A percentile compares a stretch with the other conserved stretches of the same genome.
Conservation (phyloP, 768 basidiomycete species). For the Punctularia strigosozonata region DNA sequence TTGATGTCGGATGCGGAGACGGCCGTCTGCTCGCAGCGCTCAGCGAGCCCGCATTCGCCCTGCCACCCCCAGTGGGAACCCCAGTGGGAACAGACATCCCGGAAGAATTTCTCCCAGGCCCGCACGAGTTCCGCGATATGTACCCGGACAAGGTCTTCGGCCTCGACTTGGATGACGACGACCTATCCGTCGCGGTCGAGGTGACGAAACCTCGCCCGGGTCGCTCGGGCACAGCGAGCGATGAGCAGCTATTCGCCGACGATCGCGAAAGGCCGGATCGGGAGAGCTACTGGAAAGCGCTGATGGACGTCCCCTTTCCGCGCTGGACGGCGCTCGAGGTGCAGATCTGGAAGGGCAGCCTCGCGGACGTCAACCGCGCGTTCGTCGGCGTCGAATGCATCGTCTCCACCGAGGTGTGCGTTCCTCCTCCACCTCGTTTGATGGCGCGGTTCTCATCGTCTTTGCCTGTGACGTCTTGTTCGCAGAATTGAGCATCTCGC, state of each 20-base stretch:
- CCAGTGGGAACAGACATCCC: constrained; percentile 4
- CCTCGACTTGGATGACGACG: constrained; percentile 47
- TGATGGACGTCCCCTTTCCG: too few species aligned
- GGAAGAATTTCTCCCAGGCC: not conserved
- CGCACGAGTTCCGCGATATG: constrained; percentile 37
- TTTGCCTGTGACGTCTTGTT: constrained; percentile 4
- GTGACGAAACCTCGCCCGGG: constrained; percentile 29
- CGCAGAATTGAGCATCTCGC: constrained; percentile 72
- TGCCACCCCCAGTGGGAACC: constrained; percentile 28
- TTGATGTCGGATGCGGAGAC: constrained; percentile 81
- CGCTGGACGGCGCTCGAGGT: constrained; percentile 64
- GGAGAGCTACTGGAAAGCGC: too few species aligned
- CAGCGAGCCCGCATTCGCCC: constrained; percentile 66
- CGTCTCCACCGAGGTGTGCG: constrained; percentile 74
- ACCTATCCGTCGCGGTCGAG: constrained; percentile 43
- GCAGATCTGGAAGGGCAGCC: constrained; percentile 64
- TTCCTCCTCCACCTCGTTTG: constrained; percentile 8
- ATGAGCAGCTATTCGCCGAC: too few species aligned
- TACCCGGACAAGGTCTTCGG: constrained; percentile 49
- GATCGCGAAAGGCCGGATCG: too few species aligned
- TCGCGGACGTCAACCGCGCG: constrained; percentile 53
- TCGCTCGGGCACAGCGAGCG: constrained; percentile 1
- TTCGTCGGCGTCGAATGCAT: constrained; percentile 63
- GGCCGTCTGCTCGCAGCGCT: constrained; percentile 62
- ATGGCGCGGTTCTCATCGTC: constrained; percentile 1